These are phyloP conservation scores for Pseudogymnoascus sp. DNA, from an alignment of 2,329 filamentous ascomycete species.

Conservation along the genomic window DNA sequence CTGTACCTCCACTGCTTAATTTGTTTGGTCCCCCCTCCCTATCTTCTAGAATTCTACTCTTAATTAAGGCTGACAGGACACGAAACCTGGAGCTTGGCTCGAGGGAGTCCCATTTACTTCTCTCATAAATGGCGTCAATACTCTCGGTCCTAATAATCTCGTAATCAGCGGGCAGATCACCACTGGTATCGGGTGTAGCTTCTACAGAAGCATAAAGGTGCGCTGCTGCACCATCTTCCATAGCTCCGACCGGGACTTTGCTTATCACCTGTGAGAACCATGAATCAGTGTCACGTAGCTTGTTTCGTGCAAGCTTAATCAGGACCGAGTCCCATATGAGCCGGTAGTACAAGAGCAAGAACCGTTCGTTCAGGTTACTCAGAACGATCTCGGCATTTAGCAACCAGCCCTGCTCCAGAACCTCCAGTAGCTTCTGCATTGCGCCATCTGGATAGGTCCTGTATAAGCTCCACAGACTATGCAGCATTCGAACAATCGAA, in stretches of 20 bases:
- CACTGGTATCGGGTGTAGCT: background rate
- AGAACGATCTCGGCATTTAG: conserved; percentile 19
- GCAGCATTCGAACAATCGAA: conserved; percentile 5
- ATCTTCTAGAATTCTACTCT: conserved; percentile 9
- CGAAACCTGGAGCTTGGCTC: background rate
- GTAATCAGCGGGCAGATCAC: background rate
- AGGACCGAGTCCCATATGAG: conserved; percentile 18
- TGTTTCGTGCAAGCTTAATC: conserved; percentile 9
- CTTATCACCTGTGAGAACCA: background rate
- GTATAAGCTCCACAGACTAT: background rate
- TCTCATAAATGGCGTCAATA: background rate
- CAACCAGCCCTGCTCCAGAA: conserved; percentile 18
- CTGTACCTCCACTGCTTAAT: background rate
- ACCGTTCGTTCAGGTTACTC: conserved; percentile 12
- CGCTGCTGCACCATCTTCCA: background rate
- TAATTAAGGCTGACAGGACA: conserved; percentile 11
- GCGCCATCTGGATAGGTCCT: background rate
- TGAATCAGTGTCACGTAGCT: background rate
- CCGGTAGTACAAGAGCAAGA: conserved; percentile 17
- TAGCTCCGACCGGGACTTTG: background rate
- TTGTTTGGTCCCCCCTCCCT: background rate
- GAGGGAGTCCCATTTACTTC: background rate
- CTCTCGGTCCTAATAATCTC: background rate
- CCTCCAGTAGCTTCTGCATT: background rate
- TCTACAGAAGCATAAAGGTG: background rate